Conservation (phyloP, 495 filamentous ascomycete species). For the Penicillium daleae region DNA sequence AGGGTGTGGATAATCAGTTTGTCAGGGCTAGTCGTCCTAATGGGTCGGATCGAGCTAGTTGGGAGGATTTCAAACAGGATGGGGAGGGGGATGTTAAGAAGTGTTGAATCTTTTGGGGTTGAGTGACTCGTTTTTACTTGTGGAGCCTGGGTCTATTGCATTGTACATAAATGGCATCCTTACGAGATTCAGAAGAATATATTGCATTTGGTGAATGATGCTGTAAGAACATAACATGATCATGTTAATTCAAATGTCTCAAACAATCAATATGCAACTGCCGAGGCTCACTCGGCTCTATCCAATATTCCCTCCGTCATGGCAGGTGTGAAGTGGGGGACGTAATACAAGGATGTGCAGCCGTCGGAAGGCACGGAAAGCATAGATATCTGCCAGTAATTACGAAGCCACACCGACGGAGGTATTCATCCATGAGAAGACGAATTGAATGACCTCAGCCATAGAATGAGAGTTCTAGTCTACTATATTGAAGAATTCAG, state of each 20-base stretch:
- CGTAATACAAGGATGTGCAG: no score
- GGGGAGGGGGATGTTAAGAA: constrained; percentile 33
- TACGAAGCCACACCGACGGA: neutral
- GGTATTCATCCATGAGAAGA: neutral
- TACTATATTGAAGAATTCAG: neutral
- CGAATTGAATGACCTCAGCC: neutral
- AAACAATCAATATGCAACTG: neutral
- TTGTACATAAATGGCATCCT: constrained; percentile 16
- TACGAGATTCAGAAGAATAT: neutral
- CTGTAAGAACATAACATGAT: neutral
- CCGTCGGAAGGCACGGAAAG: constrained; percentile 6
- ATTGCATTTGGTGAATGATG: neutral
- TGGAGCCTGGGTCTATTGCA: constrained; percentile 2
- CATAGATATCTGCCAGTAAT: neutral
- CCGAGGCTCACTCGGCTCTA: neutral
- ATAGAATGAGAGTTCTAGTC: neutral
- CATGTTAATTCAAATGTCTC: neutral
- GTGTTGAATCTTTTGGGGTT: constrained; percentile 16
- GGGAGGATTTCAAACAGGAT: constrained; percentile 39
- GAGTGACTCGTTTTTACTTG: neutral
- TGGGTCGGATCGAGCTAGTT: constrained; percentile 40
- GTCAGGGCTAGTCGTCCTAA: constrained; percentile 47
- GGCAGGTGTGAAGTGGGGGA: neutral
- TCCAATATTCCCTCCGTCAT: neutral
- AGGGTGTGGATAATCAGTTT: constrained; percentile 48